Evolutionary conservation across 139 green algal species (phyloP), one percentile per base, ranked within the genome.

Genomic region (Chlorella sp.): DNA sequence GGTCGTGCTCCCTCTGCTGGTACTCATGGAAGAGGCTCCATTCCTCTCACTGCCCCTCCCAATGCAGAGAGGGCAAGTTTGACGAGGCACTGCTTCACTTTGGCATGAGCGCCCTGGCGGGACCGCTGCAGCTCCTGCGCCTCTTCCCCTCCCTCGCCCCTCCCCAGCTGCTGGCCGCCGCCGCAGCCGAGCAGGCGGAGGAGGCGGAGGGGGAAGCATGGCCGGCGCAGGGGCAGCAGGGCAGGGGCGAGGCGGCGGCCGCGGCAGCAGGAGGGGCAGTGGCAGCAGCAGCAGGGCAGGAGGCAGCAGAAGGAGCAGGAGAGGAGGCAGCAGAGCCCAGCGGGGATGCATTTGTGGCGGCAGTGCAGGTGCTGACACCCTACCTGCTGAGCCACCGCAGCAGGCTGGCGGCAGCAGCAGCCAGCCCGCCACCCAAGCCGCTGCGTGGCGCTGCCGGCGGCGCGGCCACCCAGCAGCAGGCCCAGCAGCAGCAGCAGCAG

Each of bases 31-130:
- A n/a, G n/a, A n/a, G n/a, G n/a, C n/a, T n/a, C n/a, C n/a, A n/a
- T n/a, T n/a, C n/a, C 46, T 11, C 8, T 8, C 58, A n/a, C 24
- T 30, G 1, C 13, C 44, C 20, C 19, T 17, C 44, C 77, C 22
- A 28, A 6, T 38, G 72, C 85, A 79, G 60, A 62, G 56, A 76
- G 48, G 93, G 90, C 9, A 87, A 94, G n/a, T 94, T 87, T 76
- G 95, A 97, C 3, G 92, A 94, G 74, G 95, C 89, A 1, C 91
- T 97, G 86, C 91, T 90, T 1, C 94, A 98, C 73, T 90, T 97
- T 76, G 91, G 88, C 54, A 92, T 95, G 82, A 95, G 85, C 65
- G 60, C 74, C 41, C 76, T 69, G 30, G 81, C 84, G 41, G 91
- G 77, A 38, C 86, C 91, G 0, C 44, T 93, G n/a, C 73, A 93